Evolutionary conservation across 2,329 filamentous ascomycete genomes (phyloP).

Genomic region (Exophiala lecanii-corni): DNA sequence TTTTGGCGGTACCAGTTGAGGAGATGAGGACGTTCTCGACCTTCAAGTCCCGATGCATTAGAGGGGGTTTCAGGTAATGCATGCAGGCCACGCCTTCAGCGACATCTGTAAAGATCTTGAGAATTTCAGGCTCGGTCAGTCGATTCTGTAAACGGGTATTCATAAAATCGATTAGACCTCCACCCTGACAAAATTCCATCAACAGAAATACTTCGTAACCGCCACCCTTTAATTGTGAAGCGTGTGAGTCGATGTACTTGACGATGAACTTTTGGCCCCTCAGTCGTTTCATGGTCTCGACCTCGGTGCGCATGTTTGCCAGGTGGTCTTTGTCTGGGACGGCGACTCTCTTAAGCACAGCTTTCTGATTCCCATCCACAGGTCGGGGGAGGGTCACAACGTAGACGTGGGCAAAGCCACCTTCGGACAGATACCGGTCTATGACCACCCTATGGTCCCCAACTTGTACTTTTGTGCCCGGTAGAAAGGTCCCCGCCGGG

Average conservation of each 20-base stretch:
- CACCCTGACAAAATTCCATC: slow-evolving; percentile 96
- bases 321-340: slow-evolving; percentile 93
- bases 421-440: slow-evolving; percentile 95
- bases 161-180: slow-evolving; percentile 98
- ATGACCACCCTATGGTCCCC: slow-evolving; percentile 89
- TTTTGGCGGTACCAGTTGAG: slow-evolving; percentile 57
- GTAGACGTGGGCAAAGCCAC: slow-evolving; percentile 97
- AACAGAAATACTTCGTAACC: slow-evolving; percentile 97
- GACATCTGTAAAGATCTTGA: slow-evolving; percentile 94
- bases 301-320: slow-evolving; percentile 94
- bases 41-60: slow-evolving; percentile 92
- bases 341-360: slow-evolving; percentile 89
- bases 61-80: slow-evolving; percentile 93
- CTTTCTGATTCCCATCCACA: slow-evolving; percentile 71
- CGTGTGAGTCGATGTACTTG: slow-evolving; percentile 97
- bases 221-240: slow-evolving; percentile 83
- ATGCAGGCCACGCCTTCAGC: slow-evolving; percentile 96
- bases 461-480: slow-evolving; percentile 95
- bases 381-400: slow-evolving; percentile 79
- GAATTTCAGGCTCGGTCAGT: slow-evolving; percentile 92
- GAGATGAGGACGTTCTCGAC: slow-evolving; percentile 97
- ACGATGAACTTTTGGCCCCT: slow-evolving; percentile 96
- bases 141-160: slow-evolving; percentile 95
- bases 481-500: slow-evolving; percentile 79
- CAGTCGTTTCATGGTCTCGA: slow-evolving; percentile 99